Evolutionary conservation across 768 basidiomycete genomes (phyloP), one percentile per base, ranked within the genome.

Genomic region (Pholiota molesta): DNA sequence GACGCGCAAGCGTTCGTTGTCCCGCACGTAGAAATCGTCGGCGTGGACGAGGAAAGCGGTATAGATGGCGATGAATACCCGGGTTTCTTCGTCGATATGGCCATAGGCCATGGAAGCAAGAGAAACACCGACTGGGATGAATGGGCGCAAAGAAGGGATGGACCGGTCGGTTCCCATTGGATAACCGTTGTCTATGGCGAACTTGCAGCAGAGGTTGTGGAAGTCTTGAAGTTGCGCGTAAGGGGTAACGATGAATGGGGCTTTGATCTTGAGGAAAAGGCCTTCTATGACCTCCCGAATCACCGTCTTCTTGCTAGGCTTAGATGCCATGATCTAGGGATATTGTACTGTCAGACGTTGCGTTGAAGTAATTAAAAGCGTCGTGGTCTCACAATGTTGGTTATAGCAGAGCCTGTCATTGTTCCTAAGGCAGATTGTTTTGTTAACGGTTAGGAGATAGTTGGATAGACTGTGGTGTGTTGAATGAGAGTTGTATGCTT

Each of bases 31-130:
- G 1, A 62, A 55, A 62, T 82, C 79, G 62, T 83, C 81, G 31
- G 56, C 60, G 49, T 68, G 75, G 56, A 74, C 72, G 21, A 70
- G 55, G 44, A 72, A 76, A 0, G 79, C 71, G 1, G 80, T 80
- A 63, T 72, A 81, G 14, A 81, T 67, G 3, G 78, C 74, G 33
- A 81, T 75, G 61, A 72, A 70, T 10, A 77, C 69, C 55, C 70
- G 69, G 5, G 74, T 61, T 59, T 66, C 56, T 61, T 71, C 58
- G 13, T 53, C 51, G 11, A 79, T 66, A 60, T 79, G 78, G 0
- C 47, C 62, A 21, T 73, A 75, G 1, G 72, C 70, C 3, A 63
- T 71, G 17, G 60, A 61, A 21, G 68, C 69, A 39, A 74, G 75
- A 17, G 64, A 52, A 44, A 73, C 73, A 1, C 77, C 78, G 1